Conservation (phyloP, 768 basidiomycete species). For the Termitomyces sp. region DNA sequence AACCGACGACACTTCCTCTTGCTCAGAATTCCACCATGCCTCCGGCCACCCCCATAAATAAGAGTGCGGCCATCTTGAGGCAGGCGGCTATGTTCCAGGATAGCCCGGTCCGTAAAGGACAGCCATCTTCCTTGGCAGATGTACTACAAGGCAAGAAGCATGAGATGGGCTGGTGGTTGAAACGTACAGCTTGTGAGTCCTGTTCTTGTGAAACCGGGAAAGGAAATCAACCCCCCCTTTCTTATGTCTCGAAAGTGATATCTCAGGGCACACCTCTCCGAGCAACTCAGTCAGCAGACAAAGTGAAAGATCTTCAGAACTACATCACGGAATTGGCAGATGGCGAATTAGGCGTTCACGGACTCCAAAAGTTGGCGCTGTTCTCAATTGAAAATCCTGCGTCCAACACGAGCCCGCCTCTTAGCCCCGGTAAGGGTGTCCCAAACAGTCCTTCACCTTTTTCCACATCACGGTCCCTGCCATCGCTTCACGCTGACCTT, state of each 20-base stretch:
- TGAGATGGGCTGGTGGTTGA: constrained; percentile 84
- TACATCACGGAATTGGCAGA: constrained; percentile 52
- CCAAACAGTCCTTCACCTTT: constrained; percentile 60
- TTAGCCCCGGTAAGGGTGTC: constrained; percentile 46
- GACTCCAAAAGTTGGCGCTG: constrained; percentile 63
- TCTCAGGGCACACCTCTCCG: constrained; percentile 45
- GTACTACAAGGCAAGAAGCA: constrained; percentile 63
- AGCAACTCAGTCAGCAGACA: constrained; percentile 33
- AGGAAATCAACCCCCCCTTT: too few species aligned
- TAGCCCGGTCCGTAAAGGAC: constrained; percentile 62
- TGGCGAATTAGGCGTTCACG: constrained; percentile 45
- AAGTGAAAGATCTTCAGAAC: constrained; percentile 46
- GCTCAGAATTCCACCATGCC: constrained; percentile 24
- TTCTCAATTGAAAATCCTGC: constrained; percentile 61
- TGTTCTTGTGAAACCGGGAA: not conserved
- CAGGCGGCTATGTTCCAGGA: constrained; percentile 80
- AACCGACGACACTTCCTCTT: constrained; percentile 31
- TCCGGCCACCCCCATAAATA: constrained; percentile 66
- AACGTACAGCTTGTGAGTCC: constrained; percentile 64
- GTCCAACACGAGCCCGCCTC: constrained; percentile 48
- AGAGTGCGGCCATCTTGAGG: constrained; percentile 55
- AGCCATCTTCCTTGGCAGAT: constrained; percentile 58
- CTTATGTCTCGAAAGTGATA: constrained; percentile 34
- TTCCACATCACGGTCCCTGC: constrained; percentile 33
- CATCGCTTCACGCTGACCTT: constrained; percentile 48